phyloP scores from a whole-genome alignment of 2,329 filamentous ascomycete species.

The Neonectria ditissima region DNA sequence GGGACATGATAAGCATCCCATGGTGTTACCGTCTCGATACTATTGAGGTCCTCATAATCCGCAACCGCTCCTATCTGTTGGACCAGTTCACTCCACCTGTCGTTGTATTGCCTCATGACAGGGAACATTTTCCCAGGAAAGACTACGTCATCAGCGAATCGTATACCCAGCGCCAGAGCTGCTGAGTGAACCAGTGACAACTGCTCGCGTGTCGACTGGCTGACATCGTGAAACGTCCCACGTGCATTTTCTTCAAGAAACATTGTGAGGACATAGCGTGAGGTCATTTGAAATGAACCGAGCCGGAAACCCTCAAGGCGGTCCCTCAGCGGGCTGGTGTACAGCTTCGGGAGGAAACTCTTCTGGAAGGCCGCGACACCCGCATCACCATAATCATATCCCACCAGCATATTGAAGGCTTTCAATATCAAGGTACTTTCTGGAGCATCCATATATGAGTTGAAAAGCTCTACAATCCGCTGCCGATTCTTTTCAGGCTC shows the following conservation, averaged over 20 bases:
- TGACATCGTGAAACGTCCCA: constrained; percentile 20
- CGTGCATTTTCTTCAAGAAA: constrained; percentile 23
- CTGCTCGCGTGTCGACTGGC: constrained; percentile 20
- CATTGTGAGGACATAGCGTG: accelerated
- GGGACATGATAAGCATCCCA: constrained; percentile 42
- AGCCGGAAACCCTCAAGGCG: constrained; percentile 43
- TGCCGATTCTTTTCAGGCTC: constrained; percentile 11
- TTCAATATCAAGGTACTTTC: constrained; percentile 27
- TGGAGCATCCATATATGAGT: constrained; percentile 34
- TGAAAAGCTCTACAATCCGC: constrained; percentile 33
- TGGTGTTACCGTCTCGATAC: constrained; percentile 32
- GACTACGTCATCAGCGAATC: constrained; percentile 31
- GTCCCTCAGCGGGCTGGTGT: constrained; percentile 10
- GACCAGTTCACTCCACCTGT: constrained; percentile 26
- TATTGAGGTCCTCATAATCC: constrained; percentile 11
- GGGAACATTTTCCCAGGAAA: neutral
- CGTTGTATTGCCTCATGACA: constrained; percentile 2
- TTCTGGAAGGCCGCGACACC: constrained; percentile 19
- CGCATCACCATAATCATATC: constrained; percentile 18
- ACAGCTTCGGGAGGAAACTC: constrained; percentile 36
- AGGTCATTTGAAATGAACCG: constrained; percentile 27
- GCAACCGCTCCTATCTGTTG: constrained; percentile 5
- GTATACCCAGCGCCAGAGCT: constrained; percentile 36
- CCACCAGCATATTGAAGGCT: constrained; percentile 33
- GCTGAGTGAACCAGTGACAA: constrained; percentile 43